Conservation (phyloP, 768 basidiomycete genomes). For the Mycena filopes region DNA sequence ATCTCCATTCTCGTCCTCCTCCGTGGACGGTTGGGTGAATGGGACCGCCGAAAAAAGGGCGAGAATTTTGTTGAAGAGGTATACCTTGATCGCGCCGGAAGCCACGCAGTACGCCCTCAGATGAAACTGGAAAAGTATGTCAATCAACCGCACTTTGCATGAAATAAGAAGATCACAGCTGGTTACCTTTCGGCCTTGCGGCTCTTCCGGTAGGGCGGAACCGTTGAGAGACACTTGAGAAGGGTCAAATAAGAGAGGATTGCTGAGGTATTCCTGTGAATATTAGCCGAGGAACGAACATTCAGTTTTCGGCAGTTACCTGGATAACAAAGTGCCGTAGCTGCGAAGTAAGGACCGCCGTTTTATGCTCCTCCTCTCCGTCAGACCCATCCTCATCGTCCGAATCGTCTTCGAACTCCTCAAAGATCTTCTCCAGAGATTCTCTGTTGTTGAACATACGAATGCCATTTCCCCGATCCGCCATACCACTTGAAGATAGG, state of each 20-base stretch:
- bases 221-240: conserved; percentile 50
- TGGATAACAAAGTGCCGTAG: conserved; percentile 96
- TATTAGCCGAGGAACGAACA: conserved; percentile 16
- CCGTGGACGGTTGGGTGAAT: conserved; percentile 61
- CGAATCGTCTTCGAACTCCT: conserved; percentile 73
- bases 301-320: conserved; percentile 53
- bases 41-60: conserved; percentile 87
- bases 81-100: conserved; percentile 80
- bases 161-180: conserved; percentile 30
- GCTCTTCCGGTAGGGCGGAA: conserved; percentile 31
- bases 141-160: conserved; percentile 6
- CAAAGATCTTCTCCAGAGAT: conserved; percentile 77
- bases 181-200: conserved; percentile 73
- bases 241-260: conserved; percentile 84
- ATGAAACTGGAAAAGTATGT: conserved; percentile 77
- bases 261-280: conserved; percentile 83
- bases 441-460: conserved; percentile 86
- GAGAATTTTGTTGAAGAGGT: conserved; percentile 83
- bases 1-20: conserved; percentile 37
- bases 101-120: conserved; percentile 89
- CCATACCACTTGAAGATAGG: conserved; percentile 72
- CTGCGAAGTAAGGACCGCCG: conserved; percentile 83
- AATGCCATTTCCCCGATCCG: conserved; percentile 96
- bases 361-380: conserved; percentile 45
- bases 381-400: conserved; percentile 49